Evolutionary conservation across 2,329 filamentous ascomycete species (phyloP), one percentile per base, ranked within the genome.

Genomic region (Hymenoscyphus linearis): DNA sequence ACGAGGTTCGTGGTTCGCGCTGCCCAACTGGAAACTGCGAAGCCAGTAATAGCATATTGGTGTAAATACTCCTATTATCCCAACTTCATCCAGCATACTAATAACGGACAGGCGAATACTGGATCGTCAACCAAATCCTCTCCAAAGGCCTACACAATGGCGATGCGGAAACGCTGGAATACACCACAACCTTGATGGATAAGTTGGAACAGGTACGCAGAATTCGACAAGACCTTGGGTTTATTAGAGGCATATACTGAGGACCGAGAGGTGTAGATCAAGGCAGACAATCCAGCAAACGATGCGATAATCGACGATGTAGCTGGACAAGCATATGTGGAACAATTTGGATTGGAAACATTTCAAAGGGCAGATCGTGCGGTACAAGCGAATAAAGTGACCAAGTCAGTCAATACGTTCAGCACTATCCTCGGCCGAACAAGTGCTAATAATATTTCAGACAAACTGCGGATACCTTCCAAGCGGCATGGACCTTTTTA

Each of bases 1-100:
- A 86, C 85, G 67, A 90, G 91, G 63, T 97, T 96, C 75, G 87
- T 93, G 64, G 83, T 87, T 59, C 86, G 93, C 71, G 93, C 91
- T 36, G 83, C 85, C 37, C 93, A 99, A 78, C 84, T 99, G 55
- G 89, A 93, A 74, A 83, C 83, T 62, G 85, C 87, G 71, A 95
- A 93, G 76, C 95, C 95, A 9, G 90, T 95, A 62, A 84, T 98
- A 68, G 83, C 93, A 65, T 99, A 98, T 76, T 98, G 93, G 92
- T 95, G 93, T 96, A 82, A 72, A 88, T 82, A 6, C 47, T 55
- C 25, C 10, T 54, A 7, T 18, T 37, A 13, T 13, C 47, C 31
- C 22, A 54, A 6, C 18, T 25, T 13, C n/a, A 1, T 47, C 10
- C 7, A 3, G 18, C 18, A 47, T 47, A 18, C 44, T 47, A 55